These are phyloP conservation scores for Herpotrichia juniperi DNA, from an alignment of 2,329 filamentous ascomycete genomes.

Conservation along the genomic window DNA sequence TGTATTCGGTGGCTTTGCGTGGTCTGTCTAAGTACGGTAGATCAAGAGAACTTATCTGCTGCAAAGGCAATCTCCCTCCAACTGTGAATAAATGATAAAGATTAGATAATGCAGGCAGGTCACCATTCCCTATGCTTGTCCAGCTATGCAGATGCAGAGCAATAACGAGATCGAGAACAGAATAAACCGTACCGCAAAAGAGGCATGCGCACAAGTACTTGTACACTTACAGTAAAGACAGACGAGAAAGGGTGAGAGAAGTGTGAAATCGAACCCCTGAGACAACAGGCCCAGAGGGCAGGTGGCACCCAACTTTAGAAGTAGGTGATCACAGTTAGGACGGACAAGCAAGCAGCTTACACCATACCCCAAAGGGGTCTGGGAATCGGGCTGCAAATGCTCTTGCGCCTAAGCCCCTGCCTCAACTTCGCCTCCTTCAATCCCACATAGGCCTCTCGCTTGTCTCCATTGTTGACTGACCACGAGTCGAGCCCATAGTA, in stretches of 20 bases:
- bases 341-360: constrained; percentile 13
- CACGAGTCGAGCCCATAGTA: constrained; percentile 91
- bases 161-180: not conserved
- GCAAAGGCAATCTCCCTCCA: too few species aligned
- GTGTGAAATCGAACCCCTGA: not conserved
- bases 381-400: constrained; percentile 34
- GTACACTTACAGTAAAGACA: not conserved
- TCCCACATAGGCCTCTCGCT: constrained; percentile 83
- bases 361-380: constrained; percentile 44
- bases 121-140: constrained; percentile 5
- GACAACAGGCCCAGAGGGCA: not conserved
- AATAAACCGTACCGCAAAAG: not conserved
- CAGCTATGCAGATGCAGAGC: constrained; percentile 11
- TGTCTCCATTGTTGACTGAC: constrained; percentile 72
- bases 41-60: too few species aligned
- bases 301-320: not conserved
- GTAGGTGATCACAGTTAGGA: not conserved
- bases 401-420: constrained; percentile 15
- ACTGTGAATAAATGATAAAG: too few species aligned
- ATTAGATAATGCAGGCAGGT: constrained; percentile 1
- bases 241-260: not conserved
- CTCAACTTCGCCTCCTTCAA: constrained; percentile 59
- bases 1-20: too few species aligned
- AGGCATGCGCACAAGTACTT: constrained; percentile 2
- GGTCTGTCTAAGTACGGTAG: too few species aligned